Evolutionary conservation across 176 grass and related monocot genomes (phyloP), one percentile per base, ranked within the genome.

Genomic region (Aegilops tauschii): DNA sequence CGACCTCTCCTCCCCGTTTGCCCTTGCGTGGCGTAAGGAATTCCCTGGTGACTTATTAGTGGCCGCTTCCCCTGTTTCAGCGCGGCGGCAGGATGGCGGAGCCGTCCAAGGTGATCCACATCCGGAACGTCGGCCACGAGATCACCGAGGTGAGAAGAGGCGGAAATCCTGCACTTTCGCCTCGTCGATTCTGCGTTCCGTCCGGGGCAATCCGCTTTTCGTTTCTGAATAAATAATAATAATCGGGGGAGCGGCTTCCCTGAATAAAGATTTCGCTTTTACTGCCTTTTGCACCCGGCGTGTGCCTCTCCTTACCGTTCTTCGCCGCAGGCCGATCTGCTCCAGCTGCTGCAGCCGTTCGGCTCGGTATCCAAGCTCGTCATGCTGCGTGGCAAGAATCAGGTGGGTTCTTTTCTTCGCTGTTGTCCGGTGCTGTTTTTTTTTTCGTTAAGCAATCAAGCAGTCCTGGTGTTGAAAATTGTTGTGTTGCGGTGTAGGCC

Each of bases 41-140:
- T 76, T 82, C 71, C 13, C 17, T 20, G 10, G 6, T 88, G 65
- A 82, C 66, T 63, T 47, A 21, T 63, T 47, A 21, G 72, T 72
- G 54, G 10, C 21, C 64, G 62, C n/a, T 71, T 8, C 13, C 3
- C 69, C 73, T 88, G 23, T 6, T 62, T 23, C 37, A 75, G 85
- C 44, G 44, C 28, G 69, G 20, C 81, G 30, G 71, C 76, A 96
- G 79, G 81, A 99, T 99, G 97, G 82, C 92, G 82, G 97, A 96
- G 73, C 87, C 92, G n/a, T 99, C 97, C 14, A 99, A 99, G 78
- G 97, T 96, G 12, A 99, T 99, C 87, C 97, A 99, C 81, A 88
- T 99, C 78, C 88, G 97, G 29, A 99, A 99, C 86, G 97, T 99
- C 0, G 97, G 97, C 2, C 94, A 96, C 56, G 97, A 99, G 82